Percentiles rank a stretch among this genome's conserved stretches.
Evolutionary conservation across 768 basidiomycete species (phyloP).

Genomic region (Lactifluus subvellereus): DNA sequence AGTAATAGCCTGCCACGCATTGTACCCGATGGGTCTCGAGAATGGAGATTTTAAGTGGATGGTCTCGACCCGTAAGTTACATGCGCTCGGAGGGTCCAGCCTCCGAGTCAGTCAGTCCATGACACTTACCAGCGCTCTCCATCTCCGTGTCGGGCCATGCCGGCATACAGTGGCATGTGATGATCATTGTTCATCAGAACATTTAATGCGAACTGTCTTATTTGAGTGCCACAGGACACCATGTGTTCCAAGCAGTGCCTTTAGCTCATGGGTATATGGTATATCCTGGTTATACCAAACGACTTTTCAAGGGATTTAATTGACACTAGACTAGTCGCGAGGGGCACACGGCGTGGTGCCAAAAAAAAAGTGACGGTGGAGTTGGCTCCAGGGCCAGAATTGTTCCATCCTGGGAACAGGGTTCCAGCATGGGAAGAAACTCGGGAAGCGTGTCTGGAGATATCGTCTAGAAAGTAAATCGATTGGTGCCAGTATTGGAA

Average conservation of each 20-base stretch:
- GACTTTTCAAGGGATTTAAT: not conserved
- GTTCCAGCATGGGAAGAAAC: not conserved
- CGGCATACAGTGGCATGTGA: not conserved
- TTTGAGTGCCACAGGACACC: not conserved
- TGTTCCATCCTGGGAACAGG: not conserved
- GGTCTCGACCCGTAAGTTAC: too few species aligned
- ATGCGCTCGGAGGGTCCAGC: too few species aligned
- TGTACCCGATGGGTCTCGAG: too few species aligned
- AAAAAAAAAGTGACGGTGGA: not conserved
- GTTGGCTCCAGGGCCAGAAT: not conserved
- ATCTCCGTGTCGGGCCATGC: not conserved
- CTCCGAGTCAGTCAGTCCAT: too few species aligned
- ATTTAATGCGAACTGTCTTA: not conserved
- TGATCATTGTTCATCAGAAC: not conserved
- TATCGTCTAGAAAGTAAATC: too few species aligned
- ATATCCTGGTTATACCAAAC: not conserved
- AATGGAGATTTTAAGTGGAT: too few species aligned
- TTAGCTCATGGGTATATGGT: not conserved
- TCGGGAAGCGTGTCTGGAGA: too few species aligned
- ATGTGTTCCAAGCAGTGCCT: not conserved
- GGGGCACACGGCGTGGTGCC: not conserved
- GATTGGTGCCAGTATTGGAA: too few species aligned
- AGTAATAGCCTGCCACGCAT: too few species aligned
- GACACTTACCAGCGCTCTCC: not conserved
- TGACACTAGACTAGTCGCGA: not conserved